These are phyloP conservation scores for Colletotrichum sp. DNA, from an alignment of 2,329 filamentous ascomycete species.

Conservation along the genomic window DNA sequence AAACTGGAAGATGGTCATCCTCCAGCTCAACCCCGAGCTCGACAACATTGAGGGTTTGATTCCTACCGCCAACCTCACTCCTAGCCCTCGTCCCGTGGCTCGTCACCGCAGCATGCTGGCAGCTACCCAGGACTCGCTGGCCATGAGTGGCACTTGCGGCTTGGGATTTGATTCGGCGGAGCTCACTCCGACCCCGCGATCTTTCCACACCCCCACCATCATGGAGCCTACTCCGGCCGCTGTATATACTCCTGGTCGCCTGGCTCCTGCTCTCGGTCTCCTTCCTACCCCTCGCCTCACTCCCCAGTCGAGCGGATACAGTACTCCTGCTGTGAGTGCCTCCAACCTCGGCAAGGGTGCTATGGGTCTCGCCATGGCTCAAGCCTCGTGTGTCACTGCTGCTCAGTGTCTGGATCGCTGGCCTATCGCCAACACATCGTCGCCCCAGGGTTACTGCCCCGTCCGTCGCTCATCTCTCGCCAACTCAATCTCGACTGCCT, in stretches of 20 bases:
- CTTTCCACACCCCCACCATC: slow-evolving; percentile 43
- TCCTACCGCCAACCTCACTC: slow-evolving; percentile 32
- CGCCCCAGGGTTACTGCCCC: slow-evolving; percentile 55
- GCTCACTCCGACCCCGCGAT: slow-evolving; percentile 45
- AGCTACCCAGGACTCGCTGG: slow-evolving; percentile 41
- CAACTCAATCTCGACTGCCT: slow-evolving; percentile 66
- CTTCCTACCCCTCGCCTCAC: slow-evolving; percentile 65
- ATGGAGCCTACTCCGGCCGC: slow-evolving; percentile 56
- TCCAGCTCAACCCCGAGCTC: slow-evolving; percentile 60
- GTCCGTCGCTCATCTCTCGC: slow-evolving; percentile 67
- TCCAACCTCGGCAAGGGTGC: slow-evolving; percentile 56
- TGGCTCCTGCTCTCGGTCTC: slow-evolving; percentile 58
- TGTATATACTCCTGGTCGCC: slow-evolving; percentile 48
- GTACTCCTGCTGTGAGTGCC: slow-evolving; percentile 65
- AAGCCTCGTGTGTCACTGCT: slow-evolving; percentile 51
- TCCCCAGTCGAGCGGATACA: slow-evolving; percentile 59
- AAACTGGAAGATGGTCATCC: slow-evolving; percentile 65
- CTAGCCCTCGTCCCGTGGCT: slow-evolving; percentile 42
- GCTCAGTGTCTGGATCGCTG: slow-evolving; percentile 60
- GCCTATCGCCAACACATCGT: slow-evolving; percentile 51
- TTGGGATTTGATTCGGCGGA: slow-evolving; percentile 43
- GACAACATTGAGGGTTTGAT: slow-evolving; percentile 63
- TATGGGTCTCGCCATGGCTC: slow-evolving; percentile 66
- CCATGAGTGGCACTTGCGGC: slow-evolving; percentile 10
- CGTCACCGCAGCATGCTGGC: slow-evolving; percentile 48